These are phyloP conservation scores for Cercophora scortea DNA, from an alignment of 495 filamentous ascomycete species.

Conservation along the genomic window DNA sequence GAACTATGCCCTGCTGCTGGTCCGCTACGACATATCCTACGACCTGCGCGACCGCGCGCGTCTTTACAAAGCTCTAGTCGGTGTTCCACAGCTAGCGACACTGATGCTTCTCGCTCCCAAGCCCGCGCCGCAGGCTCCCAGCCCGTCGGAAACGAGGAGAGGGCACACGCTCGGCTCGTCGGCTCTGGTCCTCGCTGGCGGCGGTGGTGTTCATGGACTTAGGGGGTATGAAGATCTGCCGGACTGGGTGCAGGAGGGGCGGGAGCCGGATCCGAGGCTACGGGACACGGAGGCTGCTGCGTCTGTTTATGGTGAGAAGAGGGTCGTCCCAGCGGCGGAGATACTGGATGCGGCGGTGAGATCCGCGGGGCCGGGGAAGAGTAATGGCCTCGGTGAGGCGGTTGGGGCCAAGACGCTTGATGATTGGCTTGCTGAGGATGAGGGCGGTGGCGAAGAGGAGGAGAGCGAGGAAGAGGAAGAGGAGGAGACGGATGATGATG, in stretches of 20 bases:
- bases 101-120: constrained; percentile 90
- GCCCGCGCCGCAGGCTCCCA: constrained; percentile 79
- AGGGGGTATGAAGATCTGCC: constrained; percentile 72
- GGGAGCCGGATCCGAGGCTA: constrained; percentile 71
- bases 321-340: constrained; percentile 52
- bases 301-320: constrained; percentile 33
- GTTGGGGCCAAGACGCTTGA: constrained; percentile 67
- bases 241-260: constrained; percentile 73
- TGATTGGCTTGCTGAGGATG: constrained; percentile 78
- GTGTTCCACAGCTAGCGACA: constrained; percentile 75
- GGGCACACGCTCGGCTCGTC: constrained; percentile 73
- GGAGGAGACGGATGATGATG: constrained; percentile 22
- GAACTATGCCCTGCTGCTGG: constrained; percentile 75
- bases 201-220: constrained; percentile 60
- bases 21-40: constrained; percentile 88
- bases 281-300: constrained; percentile 41
- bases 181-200: constrained; percentile 73
- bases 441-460: constrained; percentile 22
- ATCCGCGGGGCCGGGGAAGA: constrained; percentile 28
- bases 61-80: constrained; percentile 76
- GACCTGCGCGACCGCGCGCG: constrained; percentile 87
- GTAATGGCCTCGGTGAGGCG: constrained; percentile 25
- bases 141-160: constrained; percentile 71
- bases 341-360: constrained; percentile 53
- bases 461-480: constrained; percentile 33